Percentiles rank a stretch among this genome's conserved stretches.
Conservation (phyloP, 2,329 filamentous ascomycete species). For the Intubia oerlemansii region DNA sequence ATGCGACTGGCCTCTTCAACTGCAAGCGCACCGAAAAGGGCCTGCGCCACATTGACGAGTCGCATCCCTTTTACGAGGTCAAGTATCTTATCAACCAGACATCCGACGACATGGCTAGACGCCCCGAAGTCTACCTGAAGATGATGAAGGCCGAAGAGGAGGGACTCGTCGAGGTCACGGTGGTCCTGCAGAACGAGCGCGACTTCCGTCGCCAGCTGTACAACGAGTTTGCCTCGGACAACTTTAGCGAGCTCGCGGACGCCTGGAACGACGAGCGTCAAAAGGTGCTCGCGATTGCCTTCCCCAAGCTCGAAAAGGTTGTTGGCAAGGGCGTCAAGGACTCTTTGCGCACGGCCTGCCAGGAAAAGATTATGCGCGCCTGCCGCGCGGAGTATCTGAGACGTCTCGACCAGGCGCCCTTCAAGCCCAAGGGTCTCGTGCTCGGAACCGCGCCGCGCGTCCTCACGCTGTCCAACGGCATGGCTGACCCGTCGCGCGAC, state of each 20-base stretch:
- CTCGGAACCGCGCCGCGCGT: slow-evolving; percentile 76
- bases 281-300: slow-evolving; percentile 63
- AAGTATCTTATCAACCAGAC: slow-evolving; percentile 89
- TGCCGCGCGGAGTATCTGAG: slow-evolving; percentile 79
- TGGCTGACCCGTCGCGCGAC: slow-evolving; percentile 50
- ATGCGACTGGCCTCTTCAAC: slow-evolving; percentile 64
- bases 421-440: slow-evolving; percentile 83
- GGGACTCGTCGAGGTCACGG: slow-evolving; percentile 67
- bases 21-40: slow-evolving; percentile 88
- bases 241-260: slow-evolving; percentile 84
- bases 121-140: slow-evolving; percentile 79
- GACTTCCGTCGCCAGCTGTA: slow-evolving; percentile 60
- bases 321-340: slow-evolving; percentile 91
- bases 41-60: slow-evolving; percentile 76
- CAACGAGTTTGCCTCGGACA: slow-evolving; percentile 77
- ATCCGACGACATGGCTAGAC: slow-evolving; percentile 56
- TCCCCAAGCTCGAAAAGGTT: slow-evolving; percentile 60
- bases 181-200: slow-evolving; percentile 55
- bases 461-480: slow-evolving; percentile 69
- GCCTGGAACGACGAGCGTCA: slow-evolving; percentile 81
- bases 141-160: slow-evolving; percentile 97
- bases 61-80: slow-evolving; percentile 92
- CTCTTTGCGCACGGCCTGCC: slow-evolving; percentile 77
- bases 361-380: slow-evolving; percentile 72
- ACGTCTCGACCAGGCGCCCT: slow-evolving; percentile 85